Base-by-base conservation (phyloP, 371 early-diverging fungal genomes). In the Mucor saturninus region DNA sequence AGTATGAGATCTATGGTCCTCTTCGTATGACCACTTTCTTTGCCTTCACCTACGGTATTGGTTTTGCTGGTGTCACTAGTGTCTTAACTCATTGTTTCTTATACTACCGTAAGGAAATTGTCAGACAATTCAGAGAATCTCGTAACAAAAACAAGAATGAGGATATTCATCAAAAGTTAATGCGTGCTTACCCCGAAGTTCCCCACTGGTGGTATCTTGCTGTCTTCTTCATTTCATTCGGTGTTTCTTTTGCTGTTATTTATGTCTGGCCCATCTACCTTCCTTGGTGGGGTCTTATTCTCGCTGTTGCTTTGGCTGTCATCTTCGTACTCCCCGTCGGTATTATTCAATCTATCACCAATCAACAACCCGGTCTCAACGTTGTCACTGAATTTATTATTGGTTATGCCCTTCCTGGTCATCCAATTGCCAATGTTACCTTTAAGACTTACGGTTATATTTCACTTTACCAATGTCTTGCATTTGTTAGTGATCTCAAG, bases 281-380 rank as follows among this genome's bases (percentile, higher is more conserved):
- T 46, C 85, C 84, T 8, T 90, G 89, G 89, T 91, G 89, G 86
- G 87, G 81, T 65, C 63, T 89, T 37, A 65, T 91, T 59, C 69
- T 93, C 3, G 87, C 89, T 39, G 66, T 89, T 2, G 75, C 68
- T 29, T 77, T 93, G 11, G 76, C 90, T 26, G 64, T 80, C 15
- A 65, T 90, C 56, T 87, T 93, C 68, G 80, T 91, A 5, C 68
- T 96, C 4, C 94, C 96, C 1, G 84, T 93, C 46, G 94, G 92
- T 73, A 89, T 92, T 54, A 83, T 92, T 52, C 80, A 83, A 39
- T 93, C 93, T 29, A 76, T 92, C 21, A 89, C 75, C 64, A 89
- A 87, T 62, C 86, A 87, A 52, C 77, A 83, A 39, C 89, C 90
- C 26, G 89, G 88, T 28, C 76, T 93, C 26, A 91, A 91, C 56